Evolutionary conservation across 805 yeast species (phyloP), one percentile per base, ranked within the genome.

Genomic region (Lipomyces sp.): DNA sequence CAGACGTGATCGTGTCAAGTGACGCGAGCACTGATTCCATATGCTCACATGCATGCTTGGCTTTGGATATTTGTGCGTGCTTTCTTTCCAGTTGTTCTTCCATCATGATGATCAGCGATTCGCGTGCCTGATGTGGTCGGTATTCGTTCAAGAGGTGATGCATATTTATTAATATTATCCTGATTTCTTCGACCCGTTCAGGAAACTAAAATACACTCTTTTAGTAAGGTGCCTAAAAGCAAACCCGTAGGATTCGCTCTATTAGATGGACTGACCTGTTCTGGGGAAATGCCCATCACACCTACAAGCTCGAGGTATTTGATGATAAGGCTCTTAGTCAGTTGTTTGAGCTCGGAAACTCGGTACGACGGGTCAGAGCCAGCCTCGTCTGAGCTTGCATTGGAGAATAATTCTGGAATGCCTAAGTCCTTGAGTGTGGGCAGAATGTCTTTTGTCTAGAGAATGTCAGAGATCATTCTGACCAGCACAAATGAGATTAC

Each of bases 51-150:
- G 82, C 82, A 15, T 69, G 73, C 48, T 83, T 82, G 13, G 86
- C 83, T 39, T 73, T 72, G 4, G 74, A 75, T 7, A 89, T 87
- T 67, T 88, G 89, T 4, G 77, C 74, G 60, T 81, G 81, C 72
- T 89, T 89, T 54, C 83, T 81, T 59, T 85, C 90, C 18, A 94
- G 85, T 74, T 90, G 92, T 62, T 86, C 88, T 72, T 84, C 86
- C 75, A 91, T 78, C 62, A 89, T 80, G 81, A 91, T 82, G 54
- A 92, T 90, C 70, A 95, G 81, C 59, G 93, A 88, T 74, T 95
- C 99, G 61, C 98, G 82, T 2, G 97, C 89, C 75, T 95, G 99
- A 77, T 95, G 98, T 2, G 98, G 95, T 67, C 99, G 82, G 77
- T 95, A 95, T 61, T 93, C 92, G 76, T 95, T 95, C 65, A 95